These are phyloP conservation scores for Thelephora ganbajun DNA, from an alignment of 768 basidiomycete species.

Conservation along the genomic window DNA sequence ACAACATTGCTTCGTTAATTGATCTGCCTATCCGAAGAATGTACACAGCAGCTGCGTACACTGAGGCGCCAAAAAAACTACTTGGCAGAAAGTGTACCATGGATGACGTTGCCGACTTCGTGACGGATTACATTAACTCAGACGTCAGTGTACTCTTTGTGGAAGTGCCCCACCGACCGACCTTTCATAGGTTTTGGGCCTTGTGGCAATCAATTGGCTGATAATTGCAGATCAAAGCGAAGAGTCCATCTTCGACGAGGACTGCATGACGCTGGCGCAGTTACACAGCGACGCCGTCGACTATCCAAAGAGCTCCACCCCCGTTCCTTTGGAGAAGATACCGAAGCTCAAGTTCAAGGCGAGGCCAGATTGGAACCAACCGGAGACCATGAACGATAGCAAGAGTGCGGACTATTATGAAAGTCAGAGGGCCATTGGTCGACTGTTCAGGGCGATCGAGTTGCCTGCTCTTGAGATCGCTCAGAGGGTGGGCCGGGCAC, in stretches of 20 bases:
- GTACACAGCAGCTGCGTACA: constrained; percentile 32
- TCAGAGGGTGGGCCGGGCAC: constrained; percentile 8
- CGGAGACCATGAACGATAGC: constrained; percentile 32
- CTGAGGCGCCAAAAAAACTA: constrained; percentile 29
- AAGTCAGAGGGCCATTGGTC: constrained; percentile 43
- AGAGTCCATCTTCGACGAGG: constrained; percentile 30
- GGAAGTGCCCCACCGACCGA: background rate
- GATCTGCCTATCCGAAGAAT: constrained; percentile 14
- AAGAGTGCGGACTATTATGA: constrained; percentile 25
- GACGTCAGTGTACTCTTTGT: constrained; percentile 27
- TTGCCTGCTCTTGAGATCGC: constrained; percentile 23
- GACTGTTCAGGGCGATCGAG: constrained; percentile 46
- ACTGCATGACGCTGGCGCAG: constrained; percentile 38
- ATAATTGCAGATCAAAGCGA: constrained; percentile 45
- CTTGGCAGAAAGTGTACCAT: constrained; percentile 38
- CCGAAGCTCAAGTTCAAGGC: constrained; percentile 25
- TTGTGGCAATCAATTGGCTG: constrained; percentile 50
- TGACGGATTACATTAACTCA: constrained; percentile 53
- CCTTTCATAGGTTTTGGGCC: constrained; percentile 37
- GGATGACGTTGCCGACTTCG: constrained; percentile 53
- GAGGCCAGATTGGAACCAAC: constrained; percentile 57
- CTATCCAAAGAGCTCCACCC: constrained; percentile 39
- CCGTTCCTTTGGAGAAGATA: constrained; percentile 20
- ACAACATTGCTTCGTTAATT: constrained; percentile 12
- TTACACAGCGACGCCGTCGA: constrained; percentile 57